phyloP scores from a whole-genome alignment of 805 yeast genomes.

The Priceomyces castillae region DNA sequence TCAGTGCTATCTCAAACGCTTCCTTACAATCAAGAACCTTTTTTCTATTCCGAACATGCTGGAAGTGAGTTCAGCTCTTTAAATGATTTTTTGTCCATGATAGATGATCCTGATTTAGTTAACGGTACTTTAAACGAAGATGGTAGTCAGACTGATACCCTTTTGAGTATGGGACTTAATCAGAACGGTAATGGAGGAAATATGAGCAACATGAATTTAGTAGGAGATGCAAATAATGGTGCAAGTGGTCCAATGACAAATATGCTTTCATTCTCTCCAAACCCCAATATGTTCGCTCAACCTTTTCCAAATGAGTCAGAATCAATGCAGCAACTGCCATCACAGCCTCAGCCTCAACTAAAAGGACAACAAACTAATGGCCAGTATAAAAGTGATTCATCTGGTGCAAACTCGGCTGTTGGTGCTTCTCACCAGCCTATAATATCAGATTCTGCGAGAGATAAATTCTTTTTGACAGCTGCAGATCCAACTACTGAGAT shows the following conservation, averaged over 20 bases:
- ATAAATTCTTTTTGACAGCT: slow-evolving; percentile 90
- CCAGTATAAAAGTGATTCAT: background rate
- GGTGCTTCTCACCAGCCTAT: slow-evolving; percentile 28
- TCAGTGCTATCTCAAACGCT: slow-evolving; percentile 39
- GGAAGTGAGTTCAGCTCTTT: slow-evolving; percentile 89
- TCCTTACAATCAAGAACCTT: slow-evolving; percentile 61
- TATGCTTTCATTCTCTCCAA: slow-evolving; percentile 31
- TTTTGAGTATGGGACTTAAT: slow-evolving; percentile 22
- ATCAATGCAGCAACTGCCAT: slow-evolving; percentile 1
- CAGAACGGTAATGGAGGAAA: slow-evolving; percentile 5
- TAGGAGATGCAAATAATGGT: slow-evolving; percentile 1
- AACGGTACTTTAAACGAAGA: slow-evolving; percentile 39
- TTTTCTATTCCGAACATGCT: slow-evolving; percentile 86
- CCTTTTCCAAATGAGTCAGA: slow-evolving; percentile 11
- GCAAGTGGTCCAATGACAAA: slow-evolving; percentile 9
- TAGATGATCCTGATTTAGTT: slow-evolving; percentile 78
- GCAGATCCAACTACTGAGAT: slow-evolving; percentile 95
- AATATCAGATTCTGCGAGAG: slow-evolving; percentile 77
- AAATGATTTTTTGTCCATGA: slow-evolving; percentile 84
- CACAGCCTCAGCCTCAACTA: slow-evolving; percentile 2
- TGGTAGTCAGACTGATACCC: slow-evolving; percentile 15
- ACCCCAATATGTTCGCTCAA: slow-evolving; percentile 18
- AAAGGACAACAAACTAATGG: background rate
- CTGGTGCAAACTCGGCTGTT: background rate
- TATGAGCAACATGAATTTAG: slow-evolving; percentile 2